Base-by-base conservation (phyloP, 2,329 filamentous ascomycete genomes). In the Rutstroemia sp. region DNA sequence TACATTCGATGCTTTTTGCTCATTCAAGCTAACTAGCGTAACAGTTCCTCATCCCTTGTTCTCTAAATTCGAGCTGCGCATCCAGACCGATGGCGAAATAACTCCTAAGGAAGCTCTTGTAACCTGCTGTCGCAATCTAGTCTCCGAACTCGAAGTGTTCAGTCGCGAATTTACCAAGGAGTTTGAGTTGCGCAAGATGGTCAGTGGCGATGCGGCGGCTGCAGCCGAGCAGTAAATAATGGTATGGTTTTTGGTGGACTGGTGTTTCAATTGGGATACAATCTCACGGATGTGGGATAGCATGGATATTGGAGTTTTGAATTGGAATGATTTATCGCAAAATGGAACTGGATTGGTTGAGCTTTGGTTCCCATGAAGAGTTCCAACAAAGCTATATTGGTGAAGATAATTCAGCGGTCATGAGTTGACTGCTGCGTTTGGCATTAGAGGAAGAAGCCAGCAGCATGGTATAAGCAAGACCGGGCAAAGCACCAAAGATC, bases 101-200 rank as follows among this genome's bases (percentile, higher is more conserved):
- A 88, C 87, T 1, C 91, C 94, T n/a, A 92, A 92, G 64, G 89
- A 96, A 65, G 91, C 92, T 1, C 78, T 99, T 42, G 78, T 94
- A 55, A 81, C 85, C 51, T 86, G 87, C 44, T 95, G 89, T 75
- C 84, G 88, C 71, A 86, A 91, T 63, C 79, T 96, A 47, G 88
- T 99, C 61, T 81, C 84, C 58, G 86, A 95, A 63, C 81, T 96
- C 55, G 86, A 86, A 56, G 85, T 84, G 62, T 77, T 99, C 58
- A 87, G 87, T 61, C 84, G 89, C 62, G 89, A 95, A 69, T 96
- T 97, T 71, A 95, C 89, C 19, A 91, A 92, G 68, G 92, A 97
- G 73, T 94, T 85, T 74, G 89, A 95, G 73, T 75, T 95, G 65
- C 85, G 89, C 67, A 92, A 91, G 73, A 92, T 95, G 80, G 89